Conservation (phyloP, 768 basidiomycete species). For the Cystobasidiopsis lactophilus region DNA sequence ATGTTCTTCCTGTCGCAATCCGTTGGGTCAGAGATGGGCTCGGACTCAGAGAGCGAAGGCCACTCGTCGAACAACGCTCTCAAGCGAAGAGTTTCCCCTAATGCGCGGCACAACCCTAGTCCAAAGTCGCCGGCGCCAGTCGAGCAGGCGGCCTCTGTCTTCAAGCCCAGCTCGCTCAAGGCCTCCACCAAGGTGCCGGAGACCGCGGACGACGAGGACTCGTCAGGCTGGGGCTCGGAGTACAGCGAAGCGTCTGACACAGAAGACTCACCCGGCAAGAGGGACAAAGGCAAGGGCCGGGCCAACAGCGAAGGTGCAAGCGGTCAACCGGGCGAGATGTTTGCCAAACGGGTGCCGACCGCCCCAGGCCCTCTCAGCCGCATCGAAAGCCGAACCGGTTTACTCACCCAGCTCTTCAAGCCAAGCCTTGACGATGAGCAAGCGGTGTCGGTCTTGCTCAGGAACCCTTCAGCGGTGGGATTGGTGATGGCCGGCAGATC, state of each 20-base stretch:
- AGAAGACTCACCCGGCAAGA: neutral
- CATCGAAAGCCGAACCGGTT: slow-evolving; percentile 8
- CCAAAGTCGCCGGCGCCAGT: too few species aligned
- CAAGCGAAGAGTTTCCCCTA: too few species aligned
- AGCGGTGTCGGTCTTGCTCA: neutral
- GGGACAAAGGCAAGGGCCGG: neutral
- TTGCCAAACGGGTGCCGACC: slow-evolving; percentile 11
- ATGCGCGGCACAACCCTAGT: too few species aligned
- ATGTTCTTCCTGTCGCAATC: too few species aligned
- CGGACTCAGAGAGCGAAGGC: slow-evolving; percentile 17
- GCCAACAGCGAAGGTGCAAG: neutral
- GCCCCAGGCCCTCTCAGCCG: slow-evolving; percentile 5
- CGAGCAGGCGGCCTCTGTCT: neutral
- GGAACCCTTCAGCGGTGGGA: neutral
- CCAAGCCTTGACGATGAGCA: slow-evolving; percentile 13
- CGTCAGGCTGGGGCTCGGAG: slow-evolving; percentile 17
- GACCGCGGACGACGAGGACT: slow-evolving; percentile 9
- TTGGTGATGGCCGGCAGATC: neutral
- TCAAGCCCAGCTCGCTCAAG: too few species aligned
- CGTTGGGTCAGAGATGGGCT: slow-evolving; percentile 12
- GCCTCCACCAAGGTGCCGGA: neutral
- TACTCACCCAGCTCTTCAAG: slow-evolving; percentile 19
- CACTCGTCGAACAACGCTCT: neutral
- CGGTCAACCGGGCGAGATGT: slow-evolving; percentile 2
- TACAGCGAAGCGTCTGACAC: slow-evolving; percentile 13